A percentile compares a stretch with the other conserved stretches of the same genome.
Conservation (phyloP, 352 stramenopile species). For the Lagenidium sp. region DNA sequence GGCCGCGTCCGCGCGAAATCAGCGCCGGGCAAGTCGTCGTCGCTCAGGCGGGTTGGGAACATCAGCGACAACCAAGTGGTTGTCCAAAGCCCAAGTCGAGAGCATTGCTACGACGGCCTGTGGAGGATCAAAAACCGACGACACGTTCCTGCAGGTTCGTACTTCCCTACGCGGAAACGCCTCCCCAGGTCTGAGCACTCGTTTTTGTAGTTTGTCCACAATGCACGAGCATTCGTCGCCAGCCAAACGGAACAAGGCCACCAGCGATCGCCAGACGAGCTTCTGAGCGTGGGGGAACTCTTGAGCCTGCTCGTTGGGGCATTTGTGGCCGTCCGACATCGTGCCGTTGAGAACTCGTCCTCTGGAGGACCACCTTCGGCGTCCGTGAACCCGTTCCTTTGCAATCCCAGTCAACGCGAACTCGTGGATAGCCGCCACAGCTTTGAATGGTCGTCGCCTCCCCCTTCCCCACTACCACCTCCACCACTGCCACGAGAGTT, state of each 20-base stretch:
- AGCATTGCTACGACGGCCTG: conserved; percentile 31
- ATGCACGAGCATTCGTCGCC: conserved; percentile 4
- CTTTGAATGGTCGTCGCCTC: conserved; percentile 1
- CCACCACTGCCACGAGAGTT: conserved; percentile 8
- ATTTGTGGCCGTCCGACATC: conserved; percentile 1
- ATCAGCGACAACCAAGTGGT: conserved; percentile 15
- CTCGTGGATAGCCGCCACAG: neutral
- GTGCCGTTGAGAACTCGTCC: neutral
- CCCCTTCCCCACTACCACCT: conserved; percentile 13
- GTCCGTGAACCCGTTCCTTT: neutral
- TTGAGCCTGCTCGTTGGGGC: conserved; percentile 6
- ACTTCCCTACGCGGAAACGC: neutral
- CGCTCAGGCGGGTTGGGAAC: neutral
- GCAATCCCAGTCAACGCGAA: conserved; percentile 4
- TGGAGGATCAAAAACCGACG: conserved; percentile 31
- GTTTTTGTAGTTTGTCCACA: conserved; percentile 10
- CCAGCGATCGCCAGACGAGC: neutral
- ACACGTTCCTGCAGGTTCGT: conserved; percentile 36
- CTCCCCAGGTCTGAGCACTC: neutral
- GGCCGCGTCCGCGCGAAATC: neutral
- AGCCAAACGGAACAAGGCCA: neutral
- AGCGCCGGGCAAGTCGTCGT: neutral
- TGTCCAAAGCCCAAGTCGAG: conserved; percentile 41
- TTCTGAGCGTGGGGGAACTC: conserved; percentile 10
- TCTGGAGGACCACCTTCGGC: neutral